phyloP scores from a whole-genome alignment of 169 alveolate genomes.

The Cryptosporidium meleagridis region DNA sequence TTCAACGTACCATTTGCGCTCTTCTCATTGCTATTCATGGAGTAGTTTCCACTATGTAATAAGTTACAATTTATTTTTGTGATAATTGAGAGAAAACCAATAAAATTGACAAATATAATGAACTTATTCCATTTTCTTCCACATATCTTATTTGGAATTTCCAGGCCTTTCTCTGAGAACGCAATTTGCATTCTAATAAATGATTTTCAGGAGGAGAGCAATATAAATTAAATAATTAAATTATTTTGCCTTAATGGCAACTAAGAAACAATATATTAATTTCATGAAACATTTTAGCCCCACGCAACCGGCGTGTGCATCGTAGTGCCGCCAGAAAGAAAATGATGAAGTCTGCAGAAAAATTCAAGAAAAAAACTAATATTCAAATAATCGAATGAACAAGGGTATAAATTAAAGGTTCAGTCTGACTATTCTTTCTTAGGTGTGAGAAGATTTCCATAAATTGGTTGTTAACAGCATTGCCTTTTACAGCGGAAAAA shows the following conservation, averaged over 20 bases:
- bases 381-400: slow-evolving; percentile 32
- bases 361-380: neutral
- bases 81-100: neutral
- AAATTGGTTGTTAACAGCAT: neutral
- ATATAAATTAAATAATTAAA: neutral
- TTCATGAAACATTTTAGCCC: neutral
- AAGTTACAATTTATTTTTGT: neutral
- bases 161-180: neutral
- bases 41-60: neutral
- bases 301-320: neutral
- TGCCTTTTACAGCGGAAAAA: slow-evolving; percentile 1
- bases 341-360: too few species aligned
- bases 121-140: neutral
- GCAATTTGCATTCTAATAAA: slow-evolving; percentile 2
- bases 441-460: neutral
- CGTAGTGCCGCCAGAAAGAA: neutral
- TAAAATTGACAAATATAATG: neutral
- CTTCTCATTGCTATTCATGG: neutral
- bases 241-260: neutral
- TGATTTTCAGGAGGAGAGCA: neutral
- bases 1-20: neutral
- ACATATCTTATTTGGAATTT: neutral
- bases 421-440: neutral
- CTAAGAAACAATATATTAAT: neutral
- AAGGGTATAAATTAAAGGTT: slow-evolving; percentile 55